phyloP scores from a whole-genome alignment of 768 basidiomycete species.

The Arthromyces matolae region DNA sequence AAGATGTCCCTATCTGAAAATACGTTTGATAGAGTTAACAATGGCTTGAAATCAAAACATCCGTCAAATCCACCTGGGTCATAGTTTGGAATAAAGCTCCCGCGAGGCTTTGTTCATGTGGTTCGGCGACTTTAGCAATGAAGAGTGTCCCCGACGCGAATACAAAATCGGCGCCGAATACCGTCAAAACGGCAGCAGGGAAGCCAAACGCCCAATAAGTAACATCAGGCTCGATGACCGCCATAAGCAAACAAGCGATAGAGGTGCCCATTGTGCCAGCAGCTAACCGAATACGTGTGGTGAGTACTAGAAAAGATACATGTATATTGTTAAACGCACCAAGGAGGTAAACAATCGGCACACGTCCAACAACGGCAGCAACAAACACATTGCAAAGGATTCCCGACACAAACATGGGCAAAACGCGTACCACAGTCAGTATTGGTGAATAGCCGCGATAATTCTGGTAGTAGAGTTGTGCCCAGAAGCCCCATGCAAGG shows the following conservation, averaged over 20 bases:
- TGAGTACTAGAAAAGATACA: neutral
- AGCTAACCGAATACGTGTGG: constrained; percentile 5
- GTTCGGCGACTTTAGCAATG: constrained; percentile 61
- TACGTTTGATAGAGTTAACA: neutral
- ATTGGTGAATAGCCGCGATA: constrained; percentile 54
- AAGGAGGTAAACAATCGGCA: constrained; percentile 55
- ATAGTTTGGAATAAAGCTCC: constrained; percentile 79
- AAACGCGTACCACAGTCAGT: constrained; percentile 56
- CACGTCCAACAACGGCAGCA: constrained; percentile 50
- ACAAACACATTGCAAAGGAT: constrained; percentile 62
- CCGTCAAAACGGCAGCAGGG: constrained; percentile 58
- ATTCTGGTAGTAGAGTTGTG: constrained; percentile 65
- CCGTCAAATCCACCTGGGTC: constrained; percentile 46
- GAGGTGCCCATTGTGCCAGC: constrained; percentile 58
- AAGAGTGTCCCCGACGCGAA: constrained; percentile 72
- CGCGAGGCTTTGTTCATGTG: constrained; percentile 71
- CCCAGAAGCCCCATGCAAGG: constrained; percentile 43
- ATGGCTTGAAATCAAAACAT: neutral
- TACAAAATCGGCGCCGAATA: constrained; percentile 77
- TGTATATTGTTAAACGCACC: constrained; percentile 39
- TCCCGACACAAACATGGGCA: constrained; percentile 72
- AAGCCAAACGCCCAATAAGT: constrained; percentile 78
- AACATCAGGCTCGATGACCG: constrained; percentile 51
- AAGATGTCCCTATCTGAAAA: constrained; percentile 57
- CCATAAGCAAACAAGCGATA: constrained; percentile 60